These are phyloP conservation scores for Pleurotus platypus DNA, from an alignment of 768 basidiomycete genomes.

Conservation along the genomic window DNA sequence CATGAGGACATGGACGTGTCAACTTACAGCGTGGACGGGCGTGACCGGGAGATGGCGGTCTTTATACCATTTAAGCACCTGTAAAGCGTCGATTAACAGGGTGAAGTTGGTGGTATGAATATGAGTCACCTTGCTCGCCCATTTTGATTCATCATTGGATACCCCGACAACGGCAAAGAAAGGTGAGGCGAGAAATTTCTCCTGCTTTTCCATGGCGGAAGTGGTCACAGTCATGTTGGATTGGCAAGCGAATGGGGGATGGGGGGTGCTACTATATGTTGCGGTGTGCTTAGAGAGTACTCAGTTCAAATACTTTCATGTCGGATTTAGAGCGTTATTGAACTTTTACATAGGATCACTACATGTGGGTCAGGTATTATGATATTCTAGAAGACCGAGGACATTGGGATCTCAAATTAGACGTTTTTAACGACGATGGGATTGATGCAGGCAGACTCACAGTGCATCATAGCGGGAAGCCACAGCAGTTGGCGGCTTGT, in stretches of 20 bases:
- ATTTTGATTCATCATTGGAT: constrained; percentile 14
- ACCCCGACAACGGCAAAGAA: constrained; percentile 19
- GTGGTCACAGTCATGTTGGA: background rate
- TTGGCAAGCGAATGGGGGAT: too few relatives aligned
- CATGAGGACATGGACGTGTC: background rate
- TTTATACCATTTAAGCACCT: constrained; percentile 7
- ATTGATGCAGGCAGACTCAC: background rate
- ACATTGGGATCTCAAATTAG: background rate
- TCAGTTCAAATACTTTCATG: background rate
- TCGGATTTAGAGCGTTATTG: constrained; percentile 8
- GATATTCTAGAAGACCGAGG: constrained; percentile 1
- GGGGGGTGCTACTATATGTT: too few relatives aligned
- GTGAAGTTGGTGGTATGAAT: background rate
- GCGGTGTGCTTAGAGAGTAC: background rate
- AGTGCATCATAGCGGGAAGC: background rate
- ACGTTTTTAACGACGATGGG: too few relatives aligned
- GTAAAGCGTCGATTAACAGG: background rate
- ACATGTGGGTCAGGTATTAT: constrained; percentile 5
- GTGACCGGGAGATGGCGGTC: constrained; percentile 2
- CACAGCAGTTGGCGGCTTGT: background rate
- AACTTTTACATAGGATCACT: background rate
- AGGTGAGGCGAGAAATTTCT: constrained; percentile 13
- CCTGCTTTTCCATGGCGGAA: background rate
- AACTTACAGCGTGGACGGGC: background rate
- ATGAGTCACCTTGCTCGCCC: constrained; percentile 13